phyloP scores from a whole-genome alignment of 768 basidiomycete species.

The Russula compacta region DNA sequence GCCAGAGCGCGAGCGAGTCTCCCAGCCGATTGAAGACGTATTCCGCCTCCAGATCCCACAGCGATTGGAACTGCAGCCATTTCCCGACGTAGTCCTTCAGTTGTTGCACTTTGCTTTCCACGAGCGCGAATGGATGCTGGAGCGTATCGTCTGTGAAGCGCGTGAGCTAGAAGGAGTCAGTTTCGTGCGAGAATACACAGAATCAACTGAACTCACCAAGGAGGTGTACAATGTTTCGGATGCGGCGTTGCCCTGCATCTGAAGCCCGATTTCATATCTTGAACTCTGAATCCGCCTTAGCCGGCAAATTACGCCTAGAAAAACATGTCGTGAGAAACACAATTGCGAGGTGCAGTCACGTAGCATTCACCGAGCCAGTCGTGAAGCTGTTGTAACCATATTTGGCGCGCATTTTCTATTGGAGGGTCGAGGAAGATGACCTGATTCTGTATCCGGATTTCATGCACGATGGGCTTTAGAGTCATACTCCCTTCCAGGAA shows the following conservation, averaged over 20 bases:
- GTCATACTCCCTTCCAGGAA: constrained; percentile 64
- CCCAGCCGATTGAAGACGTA: constrained; percentile 93
- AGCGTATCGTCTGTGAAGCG: constrained; percentile 65
- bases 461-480: constrained; percentile 83
- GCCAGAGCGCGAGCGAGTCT: constrained; percentile 90
- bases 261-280: constrained; percentile 92
- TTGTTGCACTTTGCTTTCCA: constrained; percentile 82
- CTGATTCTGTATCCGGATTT: constrained; percentile 97
- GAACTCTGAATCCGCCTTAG: constrained; percentile 87
- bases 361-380: constrained; percentile 64
- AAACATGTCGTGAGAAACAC: not conserved
- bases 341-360: not conserved
- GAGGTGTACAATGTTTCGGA: constrained; percentile 77
- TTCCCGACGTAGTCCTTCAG: constrained; percentile 89
- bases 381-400: constrained; percentile 85
- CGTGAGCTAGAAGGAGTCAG: constrained; percentile 45
- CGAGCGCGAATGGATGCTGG: constrained; percentile 71
- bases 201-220: constrained; percentile 47
- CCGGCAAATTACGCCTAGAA: constrained; percentile 74
- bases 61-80: constrained; percentile 98
- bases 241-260: constrained; percentile 62
- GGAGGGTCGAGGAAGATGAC: constrained; percentile 98
- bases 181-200: constrained; percentile 10
- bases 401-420: constrained; percentile 85
- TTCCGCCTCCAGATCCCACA: constrained; percentile 98